Evolutionary conservation across 1,139 yeast genomes (phyloP).

Genomic region (Blastobotrys capitulatus): DNA sequence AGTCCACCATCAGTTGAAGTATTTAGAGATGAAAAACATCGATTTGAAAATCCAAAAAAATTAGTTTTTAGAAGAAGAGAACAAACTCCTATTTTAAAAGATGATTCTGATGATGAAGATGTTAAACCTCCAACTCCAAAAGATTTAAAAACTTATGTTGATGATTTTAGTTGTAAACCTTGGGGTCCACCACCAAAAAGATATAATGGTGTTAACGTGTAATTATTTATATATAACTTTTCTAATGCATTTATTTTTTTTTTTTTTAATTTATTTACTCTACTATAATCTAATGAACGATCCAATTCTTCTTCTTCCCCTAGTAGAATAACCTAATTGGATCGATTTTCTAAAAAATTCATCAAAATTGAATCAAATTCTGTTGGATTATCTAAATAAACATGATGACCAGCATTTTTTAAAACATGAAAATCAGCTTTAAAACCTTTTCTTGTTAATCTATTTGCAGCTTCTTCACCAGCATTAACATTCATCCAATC

Average conservation of each 20-base stretch:
- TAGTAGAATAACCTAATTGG: neutral
- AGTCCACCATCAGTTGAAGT: conserved; percentile 6
- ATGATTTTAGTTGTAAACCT: conserved; percentile 28
- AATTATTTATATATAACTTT: neutral
- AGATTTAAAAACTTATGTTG: conserved; percentile 17
- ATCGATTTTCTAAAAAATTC: conserved; percentile 30
- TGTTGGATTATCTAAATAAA: conserved; percentile 66
- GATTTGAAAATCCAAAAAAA: conserved; percentile 19
- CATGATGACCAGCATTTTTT: conserved; percentile 66
- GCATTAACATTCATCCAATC: conserved; percentile 86
- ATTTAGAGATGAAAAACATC: conserved; percentile 9
- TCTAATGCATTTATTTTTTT: neutral
- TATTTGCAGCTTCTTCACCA: conserved; percentile 49
- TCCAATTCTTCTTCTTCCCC: too few species aligned
- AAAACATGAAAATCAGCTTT: conserved; percentile 42
- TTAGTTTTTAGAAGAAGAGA: conserved; percentile 20
- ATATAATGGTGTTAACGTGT: conserved; percentile 26
- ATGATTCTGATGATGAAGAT: conserved; percentile 9
- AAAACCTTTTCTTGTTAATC: conserved; percentile 17
- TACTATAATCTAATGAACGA: too few species aligned
- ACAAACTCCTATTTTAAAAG: conserved; percentile 13
- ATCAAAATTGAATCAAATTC: conserved; percentile 51
- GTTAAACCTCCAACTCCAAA: conserved; percentile 6
- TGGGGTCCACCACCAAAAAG: conserved; percentile 31
- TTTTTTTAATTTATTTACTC: neutral